phyloP scores from a whole-genome alignment of 23 red algal species.

The Agarophyton chilense region DNA sequence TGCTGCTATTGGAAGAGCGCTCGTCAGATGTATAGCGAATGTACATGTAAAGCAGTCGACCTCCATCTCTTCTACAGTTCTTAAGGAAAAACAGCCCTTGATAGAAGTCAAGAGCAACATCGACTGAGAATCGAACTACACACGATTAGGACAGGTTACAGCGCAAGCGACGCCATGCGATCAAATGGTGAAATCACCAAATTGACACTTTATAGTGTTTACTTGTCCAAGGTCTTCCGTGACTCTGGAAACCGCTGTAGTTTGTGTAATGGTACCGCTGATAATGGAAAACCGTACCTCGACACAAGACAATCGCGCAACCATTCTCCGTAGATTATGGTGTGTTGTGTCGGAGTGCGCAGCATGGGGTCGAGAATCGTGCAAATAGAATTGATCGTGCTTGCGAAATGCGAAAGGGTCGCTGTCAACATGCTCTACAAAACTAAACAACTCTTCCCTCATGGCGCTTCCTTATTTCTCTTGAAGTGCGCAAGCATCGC shows the following conservation, averaged over 20 bases:
- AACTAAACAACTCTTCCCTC: no score
- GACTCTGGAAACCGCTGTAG: background rate
- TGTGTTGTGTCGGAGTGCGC: no score
- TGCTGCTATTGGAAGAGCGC: constrained; percentile 83
- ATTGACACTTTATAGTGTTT: background rate
- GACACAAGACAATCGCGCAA: no score
- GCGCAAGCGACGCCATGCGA: background rate
- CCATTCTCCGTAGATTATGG: no score
- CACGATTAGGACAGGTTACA: background rate
- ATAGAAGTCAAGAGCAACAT: background rate
- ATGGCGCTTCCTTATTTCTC: no score
- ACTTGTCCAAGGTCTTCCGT: background rate
- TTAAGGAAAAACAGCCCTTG: background rate
- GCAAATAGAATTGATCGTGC: no score
- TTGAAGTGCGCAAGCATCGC: no score
- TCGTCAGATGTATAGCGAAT: constrained; percentile 10
- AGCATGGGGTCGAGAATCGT: no score
- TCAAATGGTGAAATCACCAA: background rate
- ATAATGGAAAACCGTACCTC: no score
- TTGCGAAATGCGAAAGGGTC: no score
- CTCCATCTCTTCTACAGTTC: background rate
- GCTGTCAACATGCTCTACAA: no score
- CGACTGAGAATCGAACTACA: background rate
- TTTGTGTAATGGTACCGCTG: background rate
- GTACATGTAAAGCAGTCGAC: background rate